phyloP scores from a whole-genome alignment of 352 stramenopile genomes.

The Phytophthora capsici region DNA sequence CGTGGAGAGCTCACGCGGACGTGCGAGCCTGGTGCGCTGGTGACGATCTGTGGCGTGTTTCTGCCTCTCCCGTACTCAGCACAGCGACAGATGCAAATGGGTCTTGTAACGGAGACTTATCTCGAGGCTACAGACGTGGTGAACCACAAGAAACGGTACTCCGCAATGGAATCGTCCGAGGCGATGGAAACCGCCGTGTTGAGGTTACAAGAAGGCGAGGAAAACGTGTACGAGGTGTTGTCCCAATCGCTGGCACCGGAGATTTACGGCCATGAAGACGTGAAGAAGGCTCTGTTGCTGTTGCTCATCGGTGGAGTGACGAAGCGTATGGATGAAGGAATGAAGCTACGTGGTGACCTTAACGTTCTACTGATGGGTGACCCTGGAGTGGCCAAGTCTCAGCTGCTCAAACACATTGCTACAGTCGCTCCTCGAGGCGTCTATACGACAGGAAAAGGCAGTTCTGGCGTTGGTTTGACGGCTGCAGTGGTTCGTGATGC shows the following conservation, averaged over 20 bases:
- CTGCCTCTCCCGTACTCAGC: constrained; percentile 93
- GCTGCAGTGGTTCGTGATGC: constrained; percentile 97
- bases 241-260: constrained; percentile 97
- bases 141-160: constrained; percentile 98
- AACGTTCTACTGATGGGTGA: constrained; percentile 99
- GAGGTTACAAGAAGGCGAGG: constrained; percentile 63
- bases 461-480: constrained; percentile 98
- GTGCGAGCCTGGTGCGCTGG: constrained; percentile 95
- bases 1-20: constrained; percentile 94
- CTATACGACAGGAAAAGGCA: constrained; percentile 99
- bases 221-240: constrained; percentile 93
- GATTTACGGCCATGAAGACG: constrained; percentile 99
- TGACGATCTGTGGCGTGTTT: constrained; percentile 98
- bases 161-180: constrained; percentile 90
- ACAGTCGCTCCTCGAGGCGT: constrained; percentile 96
- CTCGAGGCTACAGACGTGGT: constrained; percentile 96
- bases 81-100: constrained; percentile 96
- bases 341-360: constrained; percentile 98
- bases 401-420: constrained; percentile 99
- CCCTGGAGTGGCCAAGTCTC: constrained; percentile 98
- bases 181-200: constrained; percentile 84
- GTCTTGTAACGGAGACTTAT: constrained; percentile 97
- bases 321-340: constrained; percentile 92
- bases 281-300: constrained; percentile 99
- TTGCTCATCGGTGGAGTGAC: constrained; percentile 98